These are phyloP conservation scores for Porphyra umbilicalis DNA, from an alignment of 31 red algal species.

Conservation along the genomic window DNA sequence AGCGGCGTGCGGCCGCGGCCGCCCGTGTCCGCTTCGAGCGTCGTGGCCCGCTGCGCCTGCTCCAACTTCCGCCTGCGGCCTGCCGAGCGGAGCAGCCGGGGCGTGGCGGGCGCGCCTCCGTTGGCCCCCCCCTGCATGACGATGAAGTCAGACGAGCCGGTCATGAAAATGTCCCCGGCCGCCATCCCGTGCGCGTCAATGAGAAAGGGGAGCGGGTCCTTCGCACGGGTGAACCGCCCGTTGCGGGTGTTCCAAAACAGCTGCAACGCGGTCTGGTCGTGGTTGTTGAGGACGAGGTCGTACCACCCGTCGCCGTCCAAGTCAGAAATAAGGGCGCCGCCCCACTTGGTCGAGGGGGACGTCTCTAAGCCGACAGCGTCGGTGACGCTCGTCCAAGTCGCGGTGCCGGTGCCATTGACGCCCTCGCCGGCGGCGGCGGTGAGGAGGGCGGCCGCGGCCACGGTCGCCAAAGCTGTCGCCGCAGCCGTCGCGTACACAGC, in stretches of 20 bases:
- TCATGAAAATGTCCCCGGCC: neutral
- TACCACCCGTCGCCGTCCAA: conserved; percentile 5
- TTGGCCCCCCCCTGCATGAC: neutral
- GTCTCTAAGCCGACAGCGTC: neutral
- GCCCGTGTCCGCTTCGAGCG: conserved; percentile 8
- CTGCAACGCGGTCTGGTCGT: neutral
- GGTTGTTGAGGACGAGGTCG: conserved; percentile 7
- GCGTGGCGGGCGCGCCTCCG: neutral
- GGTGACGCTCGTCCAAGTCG: neutral
- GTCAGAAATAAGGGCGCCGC: neutral
- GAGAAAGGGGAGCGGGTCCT: neutral
- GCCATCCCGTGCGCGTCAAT: neutral
- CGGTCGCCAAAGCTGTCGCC: too few relatives aligned
- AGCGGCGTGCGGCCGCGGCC: conserved; percentile 24
- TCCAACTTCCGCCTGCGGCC: neutral
- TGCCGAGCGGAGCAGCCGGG: neutral
- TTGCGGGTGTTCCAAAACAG: neutral
- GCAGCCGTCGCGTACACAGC: too few relatives aligned
- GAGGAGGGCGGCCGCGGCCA: neutral
- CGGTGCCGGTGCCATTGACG: neutral
- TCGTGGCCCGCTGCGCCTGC: neutral
- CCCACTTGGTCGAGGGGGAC: neutral
- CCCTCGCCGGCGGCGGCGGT: neutral
- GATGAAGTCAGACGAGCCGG: neutral
- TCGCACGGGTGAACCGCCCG: neutral